Evolutionary conservation across 1,284 basidiomycete genomes (phyloP).

Genomic region (Coniophora puteana): DNA sequence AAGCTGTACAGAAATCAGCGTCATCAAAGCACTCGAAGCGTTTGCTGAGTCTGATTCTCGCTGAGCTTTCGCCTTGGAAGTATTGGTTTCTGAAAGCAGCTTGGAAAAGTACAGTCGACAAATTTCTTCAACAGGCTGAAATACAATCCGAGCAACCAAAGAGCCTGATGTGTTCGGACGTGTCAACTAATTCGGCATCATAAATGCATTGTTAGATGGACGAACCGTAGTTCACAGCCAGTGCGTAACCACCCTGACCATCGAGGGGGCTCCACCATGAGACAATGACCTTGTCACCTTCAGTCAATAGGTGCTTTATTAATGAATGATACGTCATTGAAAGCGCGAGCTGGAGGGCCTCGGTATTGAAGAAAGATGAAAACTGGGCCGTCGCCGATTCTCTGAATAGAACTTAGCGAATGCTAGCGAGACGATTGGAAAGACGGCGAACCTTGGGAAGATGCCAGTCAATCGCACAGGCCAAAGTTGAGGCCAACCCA

Average conservation of each 20-base stretch:
- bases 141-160: conserved; percentile 83
- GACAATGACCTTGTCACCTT: conserved; percentile 91
- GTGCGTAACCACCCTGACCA: conserved; percentile 91
- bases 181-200: neutral
- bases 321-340: conserved; percentile 86
- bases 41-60: conserved; percentile 27
- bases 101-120: conserved; percentile 85
- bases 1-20: conserved; percentile 67
- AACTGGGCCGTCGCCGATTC: conserved; percentile 13
- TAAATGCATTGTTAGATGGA: conserved; percentile 8
- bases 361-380: conserved; percentile 43
- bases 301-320: conserved; percentile 93
- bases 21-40: conserved; percentile 39
- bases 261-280: conserved; percentile 78
- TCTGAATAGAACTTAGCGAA: conserved; percentile 4
- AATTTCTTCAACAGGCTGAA: conserved; percentile 92
- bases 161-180: conserved; percentile 57
- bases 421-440: neutral
- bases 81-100: no score
- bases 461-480: conserved; percentile 16
- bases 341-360: conserved; percentile 55
- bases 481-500: conserved; percentile 20
- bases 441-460: conserved; percentile 10
- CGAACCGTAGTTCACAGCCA: conserved; percentile 92
- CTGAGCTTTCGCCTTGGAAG: neutral